These are phyloP conservation scores for Eremomyces bilateralis DNA, from an alignment of 495 filamentous ascomycete species.

Conservation along the genomic window DNA sequence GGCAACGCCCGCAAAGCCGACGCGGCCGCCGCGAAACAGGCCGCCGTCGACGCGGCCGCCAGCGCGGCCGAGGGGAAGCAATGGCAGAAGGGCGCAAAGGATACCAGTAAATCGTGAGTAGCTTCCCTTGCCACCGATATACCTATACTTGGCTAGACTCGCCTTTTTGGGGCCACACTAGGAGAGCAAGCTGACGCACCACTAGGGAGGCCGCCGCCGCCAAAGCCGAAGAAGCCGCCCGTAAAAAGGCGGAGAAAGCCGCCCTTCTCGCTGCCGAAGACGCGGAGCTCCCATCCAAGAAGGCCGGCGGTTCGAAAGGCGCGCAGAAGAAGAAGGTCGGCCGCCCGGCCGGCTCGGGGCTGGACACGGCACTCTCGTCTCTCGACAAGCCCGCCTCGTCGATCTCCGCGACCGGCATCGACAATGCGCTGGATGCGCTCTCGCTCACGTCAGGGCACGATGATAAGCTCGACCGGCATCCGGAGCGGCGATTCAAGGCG, in stretches of 20 bases:
- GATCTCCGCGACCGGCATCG: constrained; percentile 66
- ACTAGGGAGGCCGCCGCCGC: constrained; percentile 59
- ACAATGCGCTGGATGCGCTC: constrained; percentile 75
- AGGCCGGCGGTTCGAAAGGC: constrained; percentile 33
- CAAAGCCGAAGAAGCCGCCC: constrained; percentile 67
- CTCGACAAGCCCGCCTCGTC: constrained; percentile 5
- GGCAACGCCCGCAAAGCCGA: constrained; percentile 92
- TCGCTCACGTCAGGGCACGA: constrained; percentile 28
- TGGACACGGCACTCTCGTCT: constrained; percentile 18
- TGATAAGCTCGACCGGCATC: constrained; percentile 62
- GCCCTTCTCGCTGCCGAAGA: constrained; percentile 73
- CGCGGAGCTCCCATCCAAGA: constrained; percentile 33
- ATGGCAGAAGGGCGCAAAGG: constrained; percentile 75
- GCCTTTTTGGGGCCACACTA: no score
- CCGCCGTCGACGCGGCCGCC: constrained; percentile 42
- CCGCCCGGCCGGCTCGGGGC: constrained; percentile 43
- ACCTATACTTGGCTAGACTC: no score
- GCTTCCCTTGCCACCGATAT: constrained; percentile 1
- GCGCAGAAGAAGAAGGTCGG: constrained; percentile 44
- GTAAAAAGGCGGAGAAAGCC: constrained; percentile 75
- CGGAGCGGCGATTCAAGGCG: constrained; percentile 66
- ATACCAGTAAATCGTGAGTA: constrained; percentile 60
- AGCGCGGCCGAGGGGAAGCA: constrained; percentile 48
- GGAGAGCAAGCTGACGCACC: background rate
- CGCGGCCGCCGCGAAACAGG: constrained; percentile 53